Base-by-base conservation (phyloP, 345 rosid genomes). In the Litchi chinensis region DNA sequence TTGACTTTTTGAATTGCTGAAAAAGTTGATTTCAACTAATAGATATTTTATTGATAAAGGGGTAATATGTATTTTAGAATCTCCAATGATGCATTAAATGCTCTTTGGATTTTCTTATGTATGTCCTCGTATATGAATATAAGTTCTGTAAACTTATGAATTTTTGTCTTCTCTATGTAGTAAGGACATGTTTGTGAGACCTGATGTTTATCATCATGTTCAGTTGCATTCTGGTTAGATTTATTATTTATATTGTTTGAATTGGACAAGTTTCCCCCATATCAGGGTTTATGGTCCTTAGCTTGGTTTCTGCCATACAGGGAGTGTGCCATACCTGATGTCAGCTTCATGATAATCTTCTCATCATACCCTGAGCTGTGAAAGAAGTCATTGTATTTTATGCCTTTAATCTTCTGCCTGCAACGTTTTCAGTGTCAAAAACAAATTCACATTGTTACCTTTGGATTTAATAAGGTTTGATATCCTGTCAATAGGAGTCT, bases 91-190 rank as follows among this genome's bases (percentile, higher is more conserved):
- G 24, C 26, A 28, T 63, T 41, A 5, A 32, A 64, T 44, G 28
- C 70, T 75, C 60, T 26, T 22, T 65, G 70, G 32, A 18, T 44
- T 75, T 63, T 64, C 50, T 65, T n/a, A 22, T 19, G 16, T 41
- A 13, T 24, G 43, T n/a, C 68, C 18, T 0, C 15, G 2, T 59
- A 44, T 43, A 41, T 74, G 54, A 74, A 40, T 73, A 8, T 62
- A 24, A 8, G 9, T n/a, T 57, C 63, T 19, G 63, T 21, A 57
- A n/a, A n/a, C n/a, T n/a, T n/a, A n/a, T n/a, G n/a, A n/a, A n/a
- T n/a, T n/a, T n/a, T n/a, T n/a, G n/a, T n/a, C n/a, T n/a, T n/a
- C n/a, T n/a, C n/a, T n/a, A n/a, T n/a, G 18, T 6, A 41, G 22
- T 2, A 59, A 7, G 52, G 67, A 40, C 21, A 73, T 1, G 18